Base-by-base conservation (phyloP, 345 rosid genomes). In the Murraya koenigii region DNA sequence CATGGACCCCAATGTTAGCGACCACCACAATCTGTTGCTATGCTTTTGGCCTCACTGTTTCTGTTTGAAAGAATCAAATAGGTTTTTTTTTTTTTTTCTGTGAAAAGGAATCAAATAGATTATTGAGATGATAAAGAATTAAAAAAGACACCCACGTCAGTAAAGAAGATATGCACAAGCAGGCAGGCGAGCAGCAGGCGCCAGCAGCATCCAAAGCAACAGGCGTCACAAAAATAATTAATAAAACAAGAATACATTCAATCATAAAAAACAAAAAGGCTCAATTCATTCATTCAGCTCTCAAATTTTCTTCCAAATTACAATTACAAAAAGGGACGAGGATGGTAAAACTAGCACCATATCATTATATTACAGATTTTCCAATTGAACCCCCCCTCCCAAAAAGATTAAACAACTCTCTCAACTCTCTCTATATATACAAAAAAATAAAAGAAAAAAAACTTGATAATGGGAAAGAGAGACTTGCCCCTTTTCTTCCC, bases 261-360 rank as follows among this genome's bases (percentile, higher is more conserved):
- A 32, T 13, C 17, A n/a, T n/a, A n/a, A n/a, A n/a, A n/a, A n/a
- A n/a, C n/a, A 68, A 52, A 49, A 52, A 52, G 56, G 17, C 17
- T 52, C 56, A 17, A 17, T 52, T 52, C 56, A 26, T 23, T 38
- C 52, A 75, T 54, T 75, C 63, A n/a, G 22, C 78, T 71, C 73
- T 79, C 74, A 44, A 44, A 39, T 49, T 20, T 58, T 63, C 64
- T 56, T 73, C 59, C 52, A 41, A 39, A 67, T 77, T 80, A 70
- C 77, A 83, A 59, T 80, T 77, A 75, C 77, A 75, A 49, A 49
- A 22, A 13, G 33, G 76, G 47, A 47, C 35, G 61, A 75, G 56
- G 56, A 52, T 5, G 56, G 10, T 47, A 20, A 74, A 74, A 61
- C 55, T 7, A 0, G 75, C 49, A 44, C 17, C 49, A 44, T 3